Percentiles rank a stretch among this genome's conserved stretches.
Conservation (phyloP, 2,329 filamentous ascomycete species). For the Cytospora mali region DNA sequence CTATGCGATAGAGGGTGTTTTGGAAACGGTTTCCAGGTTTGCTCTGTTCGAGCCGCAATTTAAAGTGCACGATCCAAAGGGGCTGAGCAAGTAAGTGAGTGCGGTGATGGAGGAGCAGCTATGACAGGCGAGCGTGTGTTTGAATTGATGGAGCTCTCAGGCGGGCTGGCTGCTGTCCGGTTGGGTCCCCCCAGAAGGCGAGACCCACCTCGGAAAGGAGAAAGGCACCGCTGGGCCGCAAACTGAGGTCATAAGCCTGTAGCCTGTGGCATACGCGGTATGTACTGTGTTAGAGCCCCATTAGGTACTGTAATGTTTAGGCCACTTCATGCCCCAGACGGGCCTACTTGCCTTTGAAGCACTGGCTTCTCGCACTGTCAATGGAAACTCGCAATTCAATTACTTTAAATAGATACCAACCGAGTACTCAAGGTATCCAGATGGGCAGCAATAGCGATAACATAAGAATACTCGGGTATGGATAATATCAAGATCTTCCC, state of each 20-base stretch:
- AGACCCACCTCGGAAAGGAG: slow-evolving; percentile 27
- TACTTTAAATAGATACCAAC: no score
- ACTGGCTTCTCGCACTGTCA: not conserved
- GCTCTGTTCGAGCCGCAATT: slow-evolving; percentile 16
- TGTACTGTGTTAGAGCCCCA: not conserved
- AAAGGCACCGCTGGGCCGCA: slow-evolving; percentile 26
- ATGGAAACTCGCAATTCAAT: not conserved
- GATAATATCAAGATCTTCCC: not conserved
- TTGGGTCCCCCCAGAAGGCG: slow-evolving; percentile 21
- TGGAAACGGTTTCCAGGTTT: not conserved
- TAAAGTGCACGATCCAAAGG: slow-evolving; percentile 14
- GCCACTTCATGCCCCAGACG: not conserved
- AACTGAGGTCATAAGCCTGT: slow-evolving; percentile 24
- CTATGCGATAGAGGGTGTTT: not conserved
- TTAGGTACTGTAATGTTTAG: not conserved
- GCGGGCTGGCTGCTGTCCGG: slow-evolving; percentile 10
- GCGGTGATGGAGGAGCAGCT: slow-evolving; percentile 25
- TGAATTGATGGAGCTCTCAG: slow-evolving; percentile 14
- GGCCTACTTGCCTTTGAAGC: not conserved
- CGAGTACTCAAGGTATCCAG: no score
- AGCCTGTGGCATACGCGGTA: no score
- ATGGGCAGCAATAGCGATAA: not conserved
- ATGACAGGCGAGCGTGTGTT: not conserved
- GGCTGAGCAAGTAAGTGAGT: slow-evolving; percentile 26
- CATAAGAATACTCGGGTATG: not conserved